These are phyloP conservation scores for Neohortaea acidophila DNA, from an alignment of 495 filamentous ascomycete genomes.

Conservation along the genomic window DNA sequence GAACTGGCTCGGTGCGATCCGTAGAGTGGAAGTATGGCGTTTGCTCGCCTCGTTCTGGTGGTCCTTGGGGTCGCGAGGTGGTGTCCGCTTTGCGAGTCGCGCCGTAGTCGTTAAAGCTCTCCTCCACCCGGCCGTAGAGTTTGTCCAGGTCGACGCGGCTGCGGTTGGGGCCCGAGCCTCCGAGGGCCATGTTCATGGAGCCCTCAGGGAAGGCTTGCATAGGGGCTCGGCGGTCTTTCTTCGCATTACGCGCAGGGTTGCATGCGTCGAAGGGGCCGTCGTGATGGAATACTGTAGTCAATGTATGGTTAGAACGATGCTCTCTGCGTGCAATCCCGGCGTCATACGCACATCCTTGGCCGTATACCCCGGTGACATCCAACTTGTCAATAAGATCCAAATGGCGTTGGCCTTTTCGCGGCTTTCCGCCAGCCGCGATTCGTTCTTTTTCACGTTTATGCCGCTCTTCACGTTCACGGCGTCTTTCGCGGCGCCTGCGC, in stretches of 20 bases:
- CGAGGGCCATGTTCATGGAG: conserved; percentile 80
- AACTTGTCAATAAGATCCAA: conserved; percentile 94
- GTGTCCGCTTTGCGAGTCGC: conserved; percentile 21
- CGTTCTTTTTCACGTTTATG: conserved; percentile 36
- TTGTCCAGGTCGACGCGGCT: conserved; percentile 65
- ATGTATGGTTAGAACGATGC: background rate
- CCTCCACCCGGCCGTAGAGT: conserved; percentile 66
- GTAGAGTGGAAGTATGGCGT: conserved; percentile 47
- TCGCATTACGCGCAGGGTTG: conserved; percentile 87
- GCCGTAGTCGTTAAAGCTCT: conserved; percentile 67
- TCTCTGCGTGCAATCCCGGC: background rate
- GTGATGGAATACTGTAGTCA: conserved; percentile 75
- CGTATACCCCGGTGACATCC: conserved; percentile 94
- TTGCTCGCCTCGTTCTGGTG: too few relatives aligned
- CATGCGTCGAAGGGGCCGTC: conserved; percentile 97
- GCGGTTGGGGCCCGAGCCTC: conserved; percentile 74
- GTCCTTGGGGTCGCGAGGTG: conserved; percentile 25
- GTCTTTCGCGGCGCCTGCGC: conserved; percentile 53
- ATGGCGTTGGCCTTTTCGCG: conserved; percentile 39
- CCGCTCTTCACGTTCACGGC: conserved; percentile 52
- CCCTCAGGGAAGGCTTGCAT: conserved; percentile 94
- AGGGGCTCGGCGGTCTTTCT: conserved; percentile 65
- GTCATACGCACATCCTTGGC: conserved; percentile 64
- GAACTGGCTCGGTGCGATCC: conserved; percentile 50
- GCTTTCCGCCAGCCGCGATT: conserved; percentile 33